A percentile compares a stretch with the other conserved stretches of the same genome.
phyloP scores from a whole-genome alignment of 371 early-diverging fungal species.

The Conidiobolus incongruus region DNA sequence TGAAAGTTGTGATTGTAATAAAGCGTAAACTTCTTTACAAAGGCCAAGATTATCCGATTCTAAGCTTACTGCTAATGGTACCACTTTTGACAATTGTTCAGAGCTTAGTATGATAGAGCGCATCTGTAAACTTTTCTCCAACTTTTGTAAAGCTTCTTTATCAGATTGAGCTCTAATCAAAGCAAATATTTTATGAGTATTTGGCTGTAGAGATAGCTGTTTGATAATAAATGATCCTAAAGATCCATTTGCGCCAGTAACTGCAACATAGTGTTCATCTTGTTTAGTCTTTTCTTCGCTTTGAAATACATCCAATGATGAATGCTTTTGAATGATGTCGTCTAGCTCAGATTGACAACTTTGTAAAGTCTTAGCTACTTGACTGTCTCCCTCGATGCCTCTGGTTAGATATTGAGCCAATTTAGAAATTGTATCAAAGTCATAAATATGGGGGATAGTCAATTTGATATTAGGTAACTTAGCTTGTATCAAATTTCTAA shows the following conservation, averaged over 20 bases:
- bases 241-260: not conserved
- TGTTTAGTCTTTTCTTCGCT: not conserved
- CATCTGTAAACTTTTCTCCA: not conserved
- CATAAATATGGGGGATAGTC: not conserved
- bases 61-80: constrained; percentile 5
- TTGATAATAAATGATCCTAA: not conserved
- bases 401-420: not conserved
- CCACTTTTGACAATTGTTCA: not conserved
- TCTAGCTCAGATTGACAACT: not conserved
- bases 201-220: not conserved
- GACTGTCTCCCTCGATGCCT: not conserved
- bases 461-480: not conserved
- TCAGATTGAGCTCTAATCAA: not conserved
- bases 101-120: not conserved
- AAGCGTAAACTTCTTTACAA: not conserved
- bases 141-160: not conserved
- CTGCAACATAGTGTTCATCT: not conserved
- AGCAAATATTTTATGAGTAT: not conserved
- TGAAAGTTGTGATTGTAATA: not conserved
- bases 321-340: not conserved
- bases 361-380: not conserved
- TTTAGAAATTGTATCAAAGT: not conserved
- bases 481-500: not conserved
- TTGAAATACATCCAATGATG: not conserved
- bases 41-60: constrained; percentile 10